Evolutionary conservation across 1,284 basidiomycete species (phyloP).

Genomic region (Ceratobasidium sp.): DNA sequence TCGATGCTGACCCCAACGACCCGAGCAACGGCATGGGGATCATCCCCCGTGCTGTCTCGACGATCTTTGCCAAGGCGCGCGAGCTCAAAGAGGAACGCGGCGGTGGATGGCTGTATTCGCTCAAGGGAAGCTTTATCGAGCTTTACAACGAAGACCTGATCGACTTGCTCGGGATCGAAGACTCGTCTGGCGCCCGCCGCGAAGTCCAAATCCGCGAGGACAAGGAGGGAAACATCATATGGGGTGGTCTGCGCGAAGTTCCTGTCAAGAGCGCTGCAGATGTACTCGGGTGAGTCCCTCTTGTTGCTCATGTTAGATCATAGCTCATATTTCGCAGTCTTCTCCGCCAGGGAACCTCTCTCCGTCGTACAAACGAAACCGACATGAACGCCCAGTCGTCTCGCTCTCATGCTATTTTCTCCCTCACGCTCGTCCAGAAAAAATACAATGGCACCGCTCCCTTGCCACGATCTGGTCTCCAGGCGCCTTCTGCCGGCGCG

Average conservation of each 20-base stretch:
- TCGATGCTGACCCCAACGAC: slow-evolving; percentile 83
- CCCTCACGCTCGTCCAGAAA: slow-evolving; percentile 91
- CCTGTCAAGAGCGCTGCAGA: slow-evolving; percentile 84
- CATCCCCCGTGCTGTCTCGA: slow-evolving; percentile 94
- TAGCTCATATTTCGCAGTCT: slow-evolving; percentile 62
- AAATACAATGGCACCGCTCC: slow-evolving; percentile 75
- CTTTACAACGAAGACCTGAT: slow-evolving; percentile 98
- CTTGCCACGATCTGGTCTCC: slow-evolving; percentile 72
- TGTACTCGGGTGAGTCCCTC: slow-evolving; percentile 87
- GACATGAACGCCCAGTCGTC: slow-evolving; percentile 99
- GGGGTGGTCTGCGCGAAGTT: slow-evolving; percentile 94
- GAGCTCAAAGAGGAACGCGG: slow-evolving; percentile 81
- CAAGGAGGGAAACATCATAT: slow-evolving; percentile 96
- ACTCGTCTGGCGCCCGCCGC: slow-evolving; percentile 71
- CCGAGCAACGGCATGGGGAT: slow-evolving; percentile 88
- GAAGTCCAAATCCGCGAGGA: slow-evolving; percentile 97
- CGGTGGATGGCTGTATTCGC: slow-evolving; percentile 75
- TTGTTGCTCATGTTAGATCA: slow-evolving; percentile 26
- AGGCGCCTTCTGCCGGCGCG: slow-evolving; percentile 23
- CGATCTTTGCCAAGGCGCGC: slow-evolving; percentile 85
- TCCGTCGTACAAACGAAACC: slow-evolving; percentile 95
- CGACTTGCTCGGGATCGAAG: slow-evolving; percentile 83
- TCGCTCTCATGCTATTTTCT: slow-evolving; percentile 98
- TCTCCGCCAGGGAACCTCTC: slow-evolving; percentile 86
- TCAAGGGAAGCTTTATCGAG: slow-evolving; percentile 94